phyloP scores from a whole-genome alignment of 208 protist genomes.

The Crithidia thermophila region DNA sequence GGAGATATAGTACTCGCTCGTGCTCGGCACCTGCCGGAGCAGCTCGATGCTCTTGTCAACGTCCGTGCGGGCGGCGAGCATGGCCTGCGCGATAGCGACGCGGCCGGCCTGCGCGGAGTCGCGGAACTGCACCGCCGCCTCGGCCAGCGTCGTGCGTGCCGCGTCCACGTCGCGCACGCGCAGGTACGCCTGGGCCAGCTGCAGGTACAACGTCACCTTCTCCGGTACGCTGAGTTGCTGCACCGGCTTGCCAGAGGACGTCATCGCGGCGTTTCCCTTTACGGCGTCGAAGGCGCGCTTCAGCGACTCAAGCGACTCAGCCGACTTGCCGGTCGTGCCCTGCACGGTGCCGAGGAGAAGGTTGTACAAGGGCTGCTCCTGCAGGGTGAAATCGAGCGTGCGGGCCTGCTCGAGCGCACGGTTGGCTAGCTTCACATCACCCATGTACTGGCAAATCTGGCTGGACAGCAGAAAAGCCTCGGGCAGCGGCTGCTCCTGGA shows the following conservation, averaged over 20 bases:
- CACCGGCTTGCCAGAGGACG: constrained; percentile 60
- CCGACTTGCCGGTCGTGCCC: constrained; percentile 58
- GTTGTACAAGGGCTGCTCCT: constrained; percentile 92
- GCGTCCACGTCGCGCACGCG: constrained; percentile 76
- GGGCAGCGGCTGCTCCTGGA: constrained; percentile 75
- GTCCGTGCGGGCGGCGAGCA: constrained; percentile 84
- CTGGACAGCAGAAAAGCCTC: constrained; percentile 90
- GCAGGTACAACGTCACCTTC: constrained; percentile 87
- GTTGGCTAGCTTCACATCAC: constrained; percentile 75
- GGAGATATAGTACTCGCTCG: constrained; percentile 75
- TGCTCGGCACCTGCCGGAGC: constrained; percentile 71
- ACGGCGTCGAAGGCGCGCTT: constrained; percentile 42
- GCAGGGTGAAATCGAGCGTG: constrained; percentile 93
- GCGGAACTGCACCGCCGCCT: constrained; percentile 65
- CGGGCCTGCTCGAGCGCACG: constrained; percentile 92
- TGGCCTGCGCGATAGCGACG: constrained; percentile 81
- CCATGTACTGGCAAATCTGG: constrained; percentile 89
- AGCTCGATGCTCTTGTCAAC: constrained; percentile 85
- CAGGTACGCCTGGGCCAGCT: constrained; percentile 83
- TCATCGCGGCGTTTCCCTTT: constrained; percentile 12
- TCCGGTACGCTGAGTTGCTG: constrained; percentile 82
- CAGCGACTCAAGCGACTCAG: constrained; percentile 76
- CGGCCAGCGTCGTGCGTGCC: constrained; percentile 65
- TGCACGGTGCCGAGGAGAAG: constrained; percentile 89
- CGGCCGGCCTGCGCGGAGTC: constrained; percentile 75